Percentiles rank a stretch among this genome's conserved stretches.
Evolutionary conservation across 495 filamentous ascomycete genomes (phyloP).

Genomic region (Tuber magnatum): DNA sequence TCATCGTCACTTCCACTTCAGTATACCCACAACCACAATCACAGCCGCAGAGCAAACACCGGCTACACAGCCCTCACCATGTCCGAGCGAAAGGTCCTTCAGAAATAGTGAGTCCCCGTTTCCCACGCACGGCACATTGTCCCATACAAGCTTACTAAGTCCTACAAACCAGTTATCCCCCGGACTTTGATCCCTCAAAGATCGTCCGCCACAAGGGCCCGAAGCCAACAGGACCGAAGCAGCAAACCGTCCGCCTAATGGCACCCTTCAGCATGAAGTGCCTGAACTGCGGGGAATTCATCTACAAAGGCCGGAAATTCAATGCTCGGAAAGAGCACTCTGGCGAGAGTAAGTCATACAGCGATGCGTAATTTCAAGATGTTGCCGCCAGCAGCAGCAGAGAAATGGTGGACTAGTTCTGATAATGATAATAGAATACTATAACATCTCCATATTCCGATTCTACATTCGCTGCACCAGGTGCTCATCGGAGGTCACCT

Average conservation of each 20-base stretch:
- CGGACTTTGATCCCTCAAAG: constrained; percentile 91
- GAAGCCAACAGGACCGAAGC: constrained; percentile 68
- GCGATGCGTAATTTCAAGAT: neutral
- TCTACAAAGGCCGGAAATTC: constrained; percentile 94
- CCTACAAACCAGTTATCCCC: constrained; percentile 60
- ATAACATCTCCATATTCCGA: constrained; percentile 77
- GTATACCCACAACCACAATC: neutral
- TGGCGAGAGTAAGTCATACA: constrained; percentile 54
- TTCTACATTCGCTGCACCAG: constrained; percentile 95
- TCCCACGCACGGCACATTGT: constrained; percentile 12
- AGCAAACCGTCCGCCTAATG: constrained; percentile 90
- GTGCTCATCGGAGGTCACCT: constrained; percentile 83
- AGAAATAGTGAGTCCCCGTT: constrained; percentile 43
- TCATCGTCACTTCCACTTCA: neutral
- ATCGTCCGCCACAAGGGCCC: constrained; percentile 62
- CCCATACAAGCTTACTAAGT: constrained; percentile 6
- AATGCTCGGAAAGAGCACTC: constrained; percentile 93
- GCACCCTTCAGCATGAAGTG: constrained; percentile 95
- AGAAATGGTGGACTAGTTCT: constrained; percentile 6
- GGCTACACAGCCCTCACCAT: constrained; percentile 48
- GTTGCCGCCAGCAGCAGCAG: neutral
- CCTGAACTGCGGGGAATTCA: constrained; percentile 84
- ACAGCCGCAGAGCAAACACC: neutral
- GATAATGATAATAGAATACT: constrained; percentile 52
- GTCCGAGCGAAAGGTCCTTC: constrained; percentile 88